Evolutionary conservation across 352 stramenopile genomes (phyloP), one percentile per base, ranked within the genome.

Genomic region (Phytophthora cactorum): DNA sequence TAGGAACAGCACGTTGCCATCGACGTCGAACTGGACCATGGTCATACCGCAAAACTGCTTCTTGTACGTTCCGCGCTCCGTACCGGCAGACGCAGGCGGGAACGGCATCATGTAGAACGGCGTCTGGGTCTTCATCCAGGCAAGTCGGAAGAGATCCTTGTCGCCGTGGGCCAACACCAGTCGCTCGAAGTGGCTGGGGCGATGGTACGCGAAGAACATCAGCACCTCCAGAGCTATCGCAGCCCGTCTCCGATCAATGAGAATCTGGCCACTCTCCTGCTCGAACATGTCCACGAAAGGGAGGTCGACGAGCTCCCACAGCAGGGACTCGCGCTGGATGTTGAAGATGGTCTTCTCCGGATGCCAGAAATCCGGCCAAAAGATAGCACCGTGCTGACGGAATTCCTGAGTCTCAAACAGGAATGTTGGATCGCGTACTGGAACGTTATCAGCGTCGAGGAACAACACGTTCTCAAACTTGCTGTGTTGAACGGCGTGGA

Each of bases 361-460:
- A 55, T 91, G 83, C 81, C 81, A 93, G 56, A 91, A 91, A 47
- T 93, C 85, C 7, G 85, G 85, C 84, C 84, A 94, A 62, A 92
- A 93, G 11, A 94, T 47, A 28, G 86, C 78, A 22, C 82, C 83
- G 25, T 63, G 69, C 11, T 60, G 15, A 11, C 27, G 49, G 38
- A 84, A 93, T 66, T 92, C 66, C 3, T 62, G 64, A 15, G 69
- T 68, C 1, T 77, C 38, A 53, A 94, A 94, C 4, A 94, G 60
- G 64, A 79, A 94, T 5, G 75, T 88, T 49, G 84, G 84, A 54
- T 94, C 83, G 10, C 69, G 55, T 12, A 89, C 78, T 0, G 84
- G 79, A 3, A 91, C 72, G 52, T 89, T 92, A 62, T 91, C 84
- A 4, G 82, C 78, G 25, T 92, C 86, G 27, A 94, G 68, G 46